Base-by-base conservation (phyloP, 768 basidiomycete genomes). In the Amanita subjunquillea region DNA sequence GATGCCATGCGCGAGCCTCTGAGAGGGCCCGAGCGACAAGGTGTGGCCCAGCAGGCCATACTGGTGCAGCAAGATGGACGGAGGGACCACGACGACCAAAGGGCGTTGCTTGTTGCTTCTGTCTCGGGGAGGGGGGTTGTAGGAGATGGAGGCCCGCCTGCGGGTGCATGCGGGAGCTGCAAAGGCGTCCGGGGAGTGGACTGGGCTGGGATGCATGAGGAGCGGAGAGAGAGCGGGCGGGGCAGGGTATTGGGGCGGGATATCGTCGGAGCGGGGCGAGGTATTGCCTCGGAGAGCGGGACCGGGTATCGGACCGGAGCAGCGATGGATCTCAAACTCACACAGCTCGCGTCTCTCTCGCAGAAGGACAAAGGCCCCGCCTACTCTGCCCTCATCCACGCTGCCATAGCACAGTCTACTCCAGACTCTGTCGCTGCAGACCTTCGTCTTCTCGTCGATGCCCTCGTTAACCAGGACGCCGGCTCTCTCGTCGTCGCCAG, bases 301-400 rank as follows among this genome's bases (percentile, higher is more conserved):
- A 71, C 67, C 13, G 73, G 71, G 60, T 72, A 77, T 58, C 73
- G 69, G 56, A 74, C 73, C 3, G 65, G 69, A 15, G 68, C n/a
- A 71, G 60, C 54, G 50, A 87, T 89, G 87, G 85, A 90, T 42
- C 64, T 65, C 50, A 85, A 77, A 64, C 75, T 91, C 38, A 63
- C 77, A 2, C 81, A 85, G 56, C 73, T 83, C 51, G 70, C 78
- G 1, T 57, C 77, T 22, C 78, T 90, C 59, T 73, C 69, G 48
- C 91, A 93, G 68, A 92, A 91, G 61, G 90, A 94, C 70, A 91
- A 91, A 61, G 88, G 80, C 0, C 73, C 83, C 6, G 85, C 82
- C 4, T 91, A 85, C 60, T 73, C 83, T 39, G 67, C 83, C 15
- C 75, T 91, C 34, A 77, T 93, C 48, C 75, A 79, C 32, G 78